phyloP scores from a whole-genome alignment of 495 filamentous ascomycete genomes.

The Penicillium fimorum region DNA sequence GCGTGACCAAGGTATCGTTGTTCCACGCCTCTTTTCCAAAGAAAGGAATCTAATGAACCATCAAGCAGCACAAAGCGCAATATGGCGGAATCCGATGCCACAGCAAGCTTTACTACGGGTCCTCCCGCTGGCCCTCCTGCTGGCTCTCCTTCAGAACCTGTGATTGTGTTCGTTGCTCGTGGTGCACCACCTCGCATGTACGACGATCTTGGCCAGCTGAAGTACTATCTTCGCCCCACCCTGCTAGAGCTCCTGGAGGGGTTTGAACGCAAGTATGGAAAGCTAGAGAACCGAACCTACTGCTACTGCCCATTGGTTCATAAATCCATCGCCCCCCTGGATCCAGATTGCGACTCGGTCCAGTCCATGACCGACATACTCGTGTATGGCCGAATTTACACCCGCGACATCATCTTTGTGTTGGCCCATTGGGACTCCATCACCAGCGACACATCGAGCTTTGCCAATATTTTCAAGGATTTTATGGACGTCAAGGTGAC shows the following conservation, averaged over 20 bases:
- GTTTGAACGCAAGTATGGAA: neutral
- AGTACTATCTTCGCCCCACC: neutral
- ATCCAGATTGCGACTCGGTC: neutral
- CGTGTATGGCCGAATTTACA: neutral
- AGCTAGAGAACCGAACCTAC: neutral
- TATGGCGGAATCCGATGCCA: neutral
- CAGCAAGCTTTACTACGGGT: neutral
- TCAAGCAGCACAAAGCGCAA: neutral
- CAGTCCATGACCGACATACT: neutral
- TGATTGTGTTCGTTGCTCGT: slow-evolving; percentile 1
- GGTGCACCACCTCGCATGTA: neutral
- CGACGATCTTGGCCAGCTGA: neutral
- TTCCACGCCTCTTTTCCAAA: neutral
- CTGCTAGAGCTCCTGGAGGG: neutral
- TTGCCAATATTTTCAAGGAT: neutral
- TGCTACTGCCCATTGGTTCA: slow-evolving; percentile 2
- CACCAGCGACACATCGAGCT: neutral
- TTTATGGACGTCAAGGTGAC: neutral
- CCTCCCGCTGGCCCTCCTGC: neutral
- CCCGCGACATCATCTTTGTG: neutral
- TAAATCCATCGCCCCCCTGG: neutral
- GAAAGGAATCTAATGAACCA: neutral
- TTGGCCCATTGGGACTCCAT: neutral
- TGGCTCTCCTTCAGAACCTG: neutral
- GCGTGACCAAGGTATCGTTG: neutral